phyloP scores from a whole-genome alignment of 1,284 basidiomycete genomes.

The Apiotrichum montevideense region DNA sequence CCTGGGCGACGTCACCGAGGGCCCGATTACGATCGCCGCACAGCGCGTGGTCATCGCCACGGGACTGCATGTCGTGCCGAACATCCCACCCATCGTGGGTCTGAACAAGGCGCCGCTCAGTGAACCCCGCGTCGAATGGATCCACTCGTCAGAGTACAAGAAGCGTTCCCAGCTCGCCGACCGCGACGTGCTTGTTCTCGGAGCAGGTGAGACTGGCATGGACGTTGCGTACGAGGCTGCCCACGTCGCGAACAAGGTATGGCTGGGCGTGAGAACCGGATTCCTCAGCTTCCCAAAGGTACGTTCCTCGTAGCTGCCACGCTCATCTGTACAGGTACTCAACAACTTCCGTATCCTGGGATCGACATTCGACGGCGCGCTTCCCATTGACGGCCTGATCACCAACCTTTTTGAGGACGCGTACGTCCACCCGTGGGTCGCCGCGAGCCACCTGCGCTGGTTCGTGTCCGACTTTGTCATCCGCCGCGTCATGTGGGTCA shows the following conservation, averaged over 20 bases:
- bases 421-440: slow-evolving; percentile 54
- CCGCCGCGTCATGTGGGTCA: slow-evolving; percentile 57
- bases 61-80: slow-evolving; percentile 51
- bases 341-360: slow-evolving; percentile 61
- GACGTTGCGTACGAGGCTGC: slow-evolving; percentile 55
- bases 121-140: slow-evolving; percentile 38
- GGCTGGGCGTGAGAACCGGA: slow-evolving; percentile 54
- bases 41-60: slow-evolving; percentile 33
- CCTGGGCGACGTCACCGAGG: neutral
- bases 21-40: slow-evolving; percentile 14
- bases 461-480: slow-evolving; percentile 61
- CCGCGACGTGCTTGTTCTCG: slow-evolving; percentile 55
- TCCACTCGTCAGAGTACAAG: slow-evolving; percentile 57
- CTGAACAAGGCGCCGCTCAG: slow-evolving; percentile 41
- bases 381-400: slow-evolving; percentile 55
- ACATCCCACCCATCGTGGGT: slow-evolving; percentile 52
- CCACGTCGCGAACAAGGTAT: slow-evolving; percentile 49
- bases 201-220: slow-evolving; percentile 63
- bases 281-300: slow-evolving; percentile 61
- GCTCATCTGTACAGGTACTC: slow-evolving; percentile 27
- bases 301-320: neutral
- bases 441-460: slow-evolving; percentile 57
- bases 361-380: slow-evolving; percentile 48
- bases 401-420: slow-evolving; percentile 43
- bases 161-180: slow-evolving; percentile 50